Conservation (phyloP, 371 early-diverging fungal genomes). For the Catenaria anguillulae region DNA sequence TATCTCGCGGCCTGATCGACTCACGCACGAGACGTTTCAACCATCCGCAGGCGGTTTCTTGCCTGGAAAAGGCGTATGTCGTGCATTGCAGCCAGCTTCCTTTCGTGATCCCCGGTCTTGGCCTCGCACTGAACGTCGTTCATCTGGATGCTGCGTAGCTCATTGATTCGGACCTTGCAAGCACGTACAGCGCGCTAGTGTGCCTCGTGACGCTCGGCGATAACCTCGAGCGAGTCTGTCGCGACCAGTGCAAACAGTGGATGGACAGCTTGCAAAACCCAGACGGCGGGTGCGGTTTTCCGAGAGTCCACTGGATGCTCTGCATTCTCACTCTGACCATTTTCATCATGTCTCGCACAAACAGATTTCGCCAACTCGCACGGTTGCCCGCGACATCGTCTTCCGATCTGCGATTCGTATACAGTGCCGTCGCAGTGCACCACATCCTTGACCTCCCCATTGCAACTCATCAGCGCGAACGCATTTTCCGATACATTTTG, state of each 20-base stretch:
- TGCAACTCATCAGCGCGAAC: slow-evolving; percentile 39
- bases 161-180: slow-evolving; percentile 46
- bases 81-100: not conserved
- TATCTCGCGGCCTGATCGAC: not conserved
- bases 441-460: not conserved
- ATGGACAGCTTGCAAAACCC: slow-evolving; percentile 49
- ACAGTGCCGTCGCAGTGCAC: slow-evolving; percentile 58
- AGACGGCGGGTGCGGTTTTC: slow-evolving; percentile 53
- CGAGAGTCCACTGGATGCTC: too few relatives aligned
- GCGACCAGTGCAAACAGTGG: slow-evolving; percentile 38
- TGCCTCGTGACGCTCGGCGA: slow-evolving; percentile 70
- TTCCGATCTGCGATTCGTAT: slow-evolving; percentile 74
- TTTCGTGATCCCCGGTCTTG: too few relatives aligned
- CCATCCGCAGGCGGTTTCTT: not conserved
- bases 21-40: not conserved
- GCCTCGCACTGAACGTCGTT: not conserved
- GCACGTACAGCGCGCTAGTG: slow-evolving; percentile 80
- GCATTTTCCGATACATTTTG: slow-evolving; percentile 45
- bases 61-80: not conserved
- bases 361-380: slow-evolving; percentile 33
- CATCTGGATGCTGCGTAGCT: not conserved
- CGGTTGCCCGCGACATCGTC: slow-evolving; percentile 25
- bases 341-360: too few relatives aligned
- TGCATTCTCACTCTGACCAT: too few relatives aligned
- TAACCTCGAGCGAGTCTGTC: slow-evolving; percentile 68